Evolutionary conservation across 2,329 filamentous ascomycete genomes (phyloP).

Genomic region (Aspergillus terreus): DNA sequence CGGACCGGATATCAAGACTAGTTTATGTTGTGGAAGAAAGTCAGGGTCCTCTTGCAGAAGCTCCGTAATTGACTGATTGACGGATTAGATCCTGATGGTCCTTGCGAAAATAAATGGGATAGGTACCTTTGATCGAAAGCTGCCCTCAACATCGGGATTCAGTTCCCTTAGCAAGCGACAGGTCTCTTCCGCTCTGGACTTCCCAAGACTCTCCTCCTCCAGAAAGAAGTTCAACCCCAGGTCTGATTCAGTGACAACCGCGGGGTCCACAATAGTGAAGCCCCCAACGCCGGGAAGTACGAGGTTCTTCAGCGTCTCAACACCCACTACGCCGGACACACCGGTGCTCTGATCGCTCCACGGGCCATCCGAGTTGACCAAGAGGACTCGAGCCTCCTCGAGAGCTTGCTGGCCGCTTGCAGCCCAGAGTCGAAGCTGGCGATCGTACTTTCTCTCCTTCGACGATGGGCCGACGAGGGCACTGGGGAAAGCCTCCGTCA

Average conservation of each 20-base stretch:
- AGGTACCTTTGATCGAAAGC: constrained; percentile 59
- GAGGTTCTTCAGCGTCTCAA: constrained; percentile 95
- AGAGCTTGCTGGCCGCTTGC: constrained; percentile 85
- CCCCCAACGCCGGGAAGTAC: constrained; percentile 86
- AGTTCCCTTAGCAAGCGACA: constrained; percentile 76
- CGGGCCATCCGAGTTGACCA: constrained; percentile 67
- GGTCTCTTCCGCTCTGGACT: constrained; percentile 72
- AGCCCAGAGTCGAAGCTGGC: constrained; percentile 92
- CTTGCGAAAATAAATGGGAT: not conserved
- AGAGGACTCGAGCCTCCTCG: constrained; percentile 84
- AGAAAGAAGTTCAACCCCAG: constrained; percentile 97
- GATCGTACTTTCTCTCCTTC: constrained; percentile 80
- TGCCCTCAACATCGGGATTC: constrained; percentile 85
- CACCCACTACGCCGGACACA: constrained; percentile 77
- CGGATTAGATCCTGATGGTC: not conserved
- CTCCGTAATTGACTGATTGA: constrained; percentile 33
- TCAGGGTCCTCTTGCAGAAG: constrained; percentile 34
- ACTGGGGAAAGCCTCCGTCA: constrained; percentile 36
- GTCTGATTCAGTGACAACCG: constrained; percentile 72
- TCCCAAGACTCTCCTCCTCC: constrained; percentile 71
- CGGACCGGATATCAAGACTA: constrained; percentile 60
- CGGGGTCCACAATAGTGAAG: constrained; percentile 85
- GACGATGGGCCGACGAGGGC: constrained; percentile 49
- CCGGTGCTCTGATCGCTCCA: constrained; percentile 31
- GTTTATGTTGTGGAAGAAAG: constrained; percentile 49